A percentile compares a stretch with the other conserved stretches of the same genome.
Conservation (phyloP, 805 yeast species). For the Spathaspora arborariae region DNA sequence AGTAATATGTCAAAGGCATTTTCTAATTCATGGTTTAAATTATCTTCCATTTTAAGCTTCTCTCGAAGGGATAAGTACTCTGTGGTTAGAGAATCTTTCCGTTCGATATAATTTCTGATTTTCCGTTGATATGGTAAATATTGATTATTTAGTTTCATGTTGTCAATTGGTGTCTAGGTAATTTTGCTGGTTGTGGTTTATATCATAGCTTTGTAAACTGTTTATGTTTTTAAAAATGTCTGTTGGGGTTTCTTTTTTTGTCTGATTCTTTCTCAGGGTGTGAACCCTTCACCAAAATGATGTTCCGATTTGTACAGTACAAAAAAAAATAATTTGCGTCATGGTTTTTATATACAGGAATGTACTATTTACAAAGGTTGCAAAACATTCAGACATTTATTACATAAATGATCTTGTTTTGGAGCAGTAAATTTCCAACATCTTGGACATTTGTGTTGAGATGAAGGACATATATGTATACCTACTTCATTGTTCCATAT, state of each 20-base stretch:
- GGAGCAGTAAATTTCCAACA: conserved; percentile 82
- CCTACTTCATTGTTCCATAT: conserved; percentile 11
- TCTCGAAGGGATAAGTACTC: conserved; percentile 12
- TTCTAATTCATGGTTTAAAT: conserved; percentile 9
- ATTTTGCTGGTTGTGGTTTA: too few species aligned
- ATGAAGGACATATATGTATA: conserved; percentile 40
- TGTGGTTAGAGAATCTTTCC: conserved; percentile 9
- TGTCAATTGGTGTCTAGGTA: too few species aligned
- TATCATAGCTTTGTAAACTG: too few species aligned
- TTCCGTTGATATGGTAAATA: conserved; percentile 9
- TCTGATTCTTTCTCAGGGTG: too few species aligned
- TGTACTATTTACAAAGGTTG: neutral
- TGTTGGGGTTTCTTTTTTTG: neutral
- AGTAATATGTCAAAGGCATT: conserved; percentile 15
- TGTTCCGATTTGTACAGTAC: too few species aligned
- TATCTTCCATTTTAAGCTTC: conserved; percentile 6
- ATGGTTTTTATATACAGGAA: neutral
- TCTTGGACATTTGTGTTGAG: conserved; percentile 73
- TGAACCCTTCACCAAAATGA: too few species aligned
- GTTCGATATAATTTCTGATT: conserved; percentile 15
- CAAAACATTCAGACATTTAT: conserved; percentile 52
- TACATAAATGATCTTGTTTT: conserved; percentile 53
- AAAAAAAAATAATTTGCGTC: too few species aligned
- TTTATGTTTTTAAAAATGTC: neutral
- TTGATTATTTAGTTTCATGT: neutral